phyloP scores from a whole-genome alignment of 441 rosid species.

The Adansonia gregorii region DNA sequence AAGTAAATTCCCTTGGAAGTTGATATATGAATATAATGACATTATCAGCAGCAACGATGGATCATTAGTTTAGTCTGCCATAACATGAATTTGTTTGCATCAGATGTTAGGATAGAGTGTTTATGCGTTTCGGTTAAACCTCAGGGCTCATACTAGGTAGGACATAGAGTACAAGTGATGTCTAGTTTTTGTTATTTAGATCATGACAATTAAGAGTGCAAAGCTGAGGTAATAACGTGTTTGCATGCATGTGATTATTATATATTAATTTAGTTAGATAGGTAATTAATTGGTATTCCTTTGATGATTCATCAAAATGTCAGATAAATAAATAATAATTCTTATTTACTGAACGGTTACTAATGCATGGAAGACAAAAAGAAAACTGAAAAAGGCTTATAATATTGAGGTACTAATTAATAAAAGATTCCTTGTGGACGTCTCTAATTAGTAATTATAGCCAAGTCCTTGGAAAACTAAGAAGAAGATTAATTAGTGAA shows the following conservation, averaged over 20 bases:
- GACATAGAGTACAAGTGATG: background rate
- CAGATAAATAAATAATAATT: background rate
- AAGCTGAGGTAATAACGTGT: background rate
- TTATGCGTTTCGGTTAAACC: background rate
- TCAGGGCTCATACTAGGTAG: background rate
- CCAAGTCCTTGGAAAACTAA: constrained; percentile 31
- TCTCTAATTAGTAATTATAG: constrained; percentile 12
- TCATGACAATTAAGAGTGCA: background rate
- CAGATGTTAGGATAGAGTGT: background rate
- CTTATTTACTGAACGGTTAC: too few relatives aligned
- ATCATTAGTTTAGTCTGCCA: too few relatives aligned
- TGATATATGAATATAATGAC: background rate
- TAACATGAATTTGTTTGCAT: background rate
- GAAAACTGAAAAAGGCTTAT: background rate
- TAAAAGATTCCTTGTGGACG: constrained; percentile 39
- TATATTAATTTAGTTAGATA: background rate
- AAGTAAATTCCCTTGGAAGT: constrained; percentile 4
- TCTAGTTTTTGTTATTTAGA: background rate
- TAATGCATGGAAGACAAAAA: background rate
- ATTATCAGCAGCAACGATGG: too few relatives aligned
- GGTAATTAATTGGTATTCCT: background rate
- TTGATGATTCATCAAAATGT: background rate
- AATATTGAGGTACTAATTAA: constrained; percentile 27
- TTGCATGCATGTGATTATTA: background rate
- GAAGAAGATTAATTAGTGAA: constrained; percentile 8